Evolutionary conservation across 176 grass and related monocot species (phyloP), one percentile per base, ranked within the genome.

Genomic region (Luzula sylvatica): DNA sequence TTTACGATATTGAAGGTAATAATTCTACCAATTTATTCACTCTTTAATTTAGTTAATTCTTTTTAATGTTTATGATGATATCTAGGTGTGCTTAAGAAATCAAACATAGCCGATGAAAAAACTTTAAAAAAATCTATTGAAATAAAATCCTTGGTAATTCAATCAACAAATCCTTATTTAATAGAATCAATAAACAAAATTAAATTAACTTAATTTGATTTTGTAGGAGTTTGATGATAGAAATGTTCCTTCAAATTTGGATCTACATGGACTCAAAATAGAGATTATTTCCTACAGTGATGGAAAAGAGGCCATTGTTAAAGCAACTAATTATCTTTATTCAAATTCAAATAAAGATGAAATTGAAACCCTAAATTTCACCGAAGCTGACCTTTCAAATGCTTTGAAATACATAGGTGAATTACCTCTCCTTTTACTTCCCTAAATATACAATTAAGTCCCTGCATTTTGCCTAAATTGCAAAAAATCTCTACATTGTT

Each of bases 1-100:
- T 96, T 26, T 96, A 89, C 5, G 92, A 90, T 68, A 68, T 77
- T 23, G 71, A 89, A 29, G 92, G 92, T 96, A 82, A n/a, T n/a
- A n/a, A n/a, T n/a, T n/a, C 61, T 32, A 35, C 30, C 9, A 35
- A 35, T 35, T 35, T 1, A 35, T 35, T 35, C n/a, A n/a, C n/a
- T n/a, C n/a, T n/a, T 35, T 56, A 64, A 43, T 29, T 26, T 12
- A 23, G 50, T 18, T 53, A 29, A 67, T 57, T 59, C n/a, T 46
- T 30, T n/a, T 63, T 40, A 35, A 28, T 52, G 9, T 7, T 35
- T 35, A 32, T 8, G n/a, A n/a, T n/a, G n/a, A 20, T 40, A 52
- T 46, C 3, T 53, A 98, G 92, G 85, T 68, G 78, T 83, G 24
- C 71, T 98, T 58, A 98, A 87, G 72, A 77, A 83, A 68, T 75